Base-by-base conservation (phyloP, 2,329 filamentous ascomycete genomes). In the Arthrobotrys iridis region DNA sequence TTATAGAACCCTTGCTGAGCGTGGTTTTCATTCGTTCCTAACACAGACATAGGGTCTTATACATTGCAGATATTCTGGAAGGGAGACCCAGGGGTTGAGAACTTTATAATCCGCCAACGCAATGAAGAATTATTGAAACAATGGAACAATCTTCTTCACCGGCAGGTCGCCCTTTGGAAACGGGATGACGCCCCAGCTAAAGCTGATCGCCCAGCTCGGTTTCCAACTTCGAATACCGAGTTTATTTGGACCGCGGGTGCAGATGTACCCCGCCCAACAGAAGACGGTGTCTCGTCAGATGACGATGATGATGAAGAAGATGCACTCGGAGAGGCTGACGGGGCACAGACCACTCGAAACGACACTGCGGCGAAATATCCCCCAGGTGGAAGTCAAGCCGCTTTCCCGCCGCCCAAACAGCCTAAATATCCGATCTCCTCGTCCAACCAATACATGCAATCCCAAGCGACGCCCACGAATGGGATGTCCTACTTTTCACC, bases 31-130 rank as follows among this genome's bases (percentile, higher is more conserved):
- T 26, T 33, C 46, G 37, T 33, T 63, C 3, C 28, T 64, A 79
- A 84, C 77, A 7, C 10, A 41, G 37, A 7, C 58, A 8, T 79
- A 95, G 93, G 93, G 52, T 94, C 92, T 8, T 97, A 98, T 81
- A 94, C 92, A 1, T 92, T 97, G 75, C 94, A 98, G 81, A 98
- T 99, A 66, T 97, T 93, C 86, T 99, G 95, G 95, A 98, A 95
- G 83, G 94, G 94, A 33, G 94, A 98, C 78, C 93, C 93, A 0
- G 93, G 92, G 2, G 93, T 97, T 30, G 94, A 99, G 81, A 97
- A 96, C 80, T 98, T 99, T 82, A 90, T 94, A 79, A 96, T 99
- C 81, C 92, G 92, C 78, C 98, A 97, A 82, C 87, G 88, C 58
- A 95, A 94, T 75, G 95, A 99, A 82, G 93, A 97, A 78, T 89